Evolutionary conservation across 306 rosid species (phyloP).

Genomic region (Vigna reflexopilosa): DNA sequence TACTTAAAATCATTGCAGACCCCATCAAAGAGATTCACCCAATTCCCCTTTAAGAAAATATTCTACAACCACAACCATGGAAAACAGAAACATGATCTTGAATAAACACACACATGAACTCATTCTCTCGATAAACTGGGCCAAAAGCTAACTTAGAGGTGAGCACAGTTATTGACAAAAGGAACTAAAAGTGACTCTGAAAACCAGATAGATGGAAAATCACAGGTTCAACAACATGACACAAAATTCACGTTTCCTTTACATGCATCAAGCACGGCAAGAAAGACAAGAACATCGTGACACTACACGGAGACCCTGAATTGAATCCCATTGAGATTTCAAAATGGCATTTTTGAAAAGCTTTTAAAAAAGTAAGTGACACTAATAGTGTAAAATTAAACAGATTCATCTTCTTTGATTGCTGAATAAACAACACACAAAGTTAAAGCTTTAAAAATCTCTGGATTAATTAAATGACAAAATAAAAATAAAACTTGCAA

Average conservation of each 20-base stretch:
- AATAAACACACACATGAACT: slow-evolving; percentile 1
- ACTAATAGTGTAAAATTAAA: not conserved
- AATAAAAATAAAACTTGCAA: not conserved
- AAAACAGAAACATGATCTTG: not conserved
- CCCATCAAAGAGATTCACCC: not conserved
- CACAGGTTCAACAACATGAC: slow-evolving; percentile 13
- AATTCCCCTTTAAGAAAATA: not conserved
- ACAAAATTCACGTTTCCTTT: slow-evolving; percentile 14
- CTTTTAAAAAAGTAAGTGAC: not conserved
- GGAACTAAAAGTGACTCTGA: no score
- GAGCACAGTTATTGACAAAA: not conserved
- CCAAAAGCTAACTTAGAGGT: not conserved
- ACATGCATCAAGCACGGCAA: slow-evolving; percentile 11
- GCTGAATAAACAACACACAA: slow-evolving; percentile 22
- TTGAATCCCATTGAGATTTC: slow-evolving; percentile 24
- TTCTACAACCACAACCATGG: not conserved
- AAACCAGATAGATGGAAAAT: slow-evolving; percentile 7
- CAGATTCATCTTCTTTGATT: slow-evolving; percentile 5
- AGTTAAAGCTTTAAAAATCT: not conserved
- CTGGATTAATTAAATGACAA: not conserved
- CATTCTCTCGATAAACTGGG: not conserved
- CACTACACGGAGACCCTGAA: slow-evolving; percentile 2
- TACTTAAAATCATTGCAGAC: not conserved
- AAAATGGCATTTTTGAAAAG: slow-evolving; percentile 22
- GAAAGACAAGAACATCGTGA: slow-evolving; percentile 21